Conservation (phyloP, 1,284 basidiomycete genomes). For the Taiwanofungus camphoratus region DNA sequence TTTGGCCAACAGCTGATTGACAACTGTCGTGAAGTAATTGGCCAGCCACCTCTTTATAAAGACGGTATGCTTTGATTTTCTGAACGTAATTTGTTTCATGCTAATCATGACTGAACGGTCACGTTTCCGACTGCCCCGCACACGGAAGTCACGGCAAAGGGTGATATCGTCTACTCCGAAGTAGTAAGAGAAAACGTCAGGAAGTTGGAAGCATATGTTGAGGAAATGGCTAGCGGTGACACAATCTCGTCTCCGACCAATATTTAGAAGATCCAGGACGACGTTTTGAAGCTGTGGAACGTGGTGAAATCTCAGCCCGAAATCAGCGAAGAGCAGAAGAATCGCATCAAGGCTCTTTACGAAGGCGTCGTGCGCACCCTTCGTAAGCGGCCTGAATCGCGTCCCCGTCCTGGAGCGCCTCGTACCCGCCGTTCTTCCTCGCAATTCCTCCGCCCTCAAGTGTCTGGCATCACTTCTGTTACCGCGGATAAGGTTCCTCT, state of each 20-base stretch:
- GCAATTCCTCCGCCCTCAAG: slow-evolving; percentile 89
- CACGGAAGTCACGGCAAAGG: slow-evolving; percentile 89
- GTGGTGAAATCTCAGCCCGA: slow-evolving; percentile 96
- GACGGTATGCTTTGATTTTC: slow-evolving; percentile 61
- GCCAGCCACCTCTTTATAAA: slow-evolving; percentile 85
- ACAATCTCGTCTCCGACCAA: slow-evolving; percentile 79
- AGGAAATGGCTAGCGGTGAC: slow-evolving; percentile 97
- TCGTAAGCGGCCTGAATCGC: slow-evolving; percentile 57
- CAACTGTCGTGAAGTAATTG: slow-evolving; percentile 84
- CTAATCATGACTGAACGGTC: too few species aligned
- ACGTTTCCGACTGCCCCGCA: slow-evolving; percentile 97
- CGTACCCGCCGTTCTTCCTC: slow-evolving; percentile 85
- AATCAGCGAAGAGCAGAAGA: slow-evolving; percentile 96
- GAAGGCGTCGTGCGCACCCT: slow-evolving; percentile 89
- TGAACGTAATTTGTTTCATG: background rate
- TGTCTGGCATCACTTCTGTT: slow-evolving; percentile 71
- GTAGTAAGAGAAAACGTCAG: slow-evolving; percentile 93
- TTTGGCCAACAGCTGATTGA: slow-evolving; percentile 96
- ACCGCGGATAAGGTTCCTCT: slow-evolving; percentile 91
- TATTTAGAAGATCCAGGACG: slow-evolving; percentile 95
- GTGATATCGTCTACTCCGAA: slow-evolving; percentile 93
- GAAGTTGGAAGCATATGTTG: slow-evolving; percentile 96
- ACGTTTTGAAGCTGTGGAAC: slow-evolving; percentile 94
- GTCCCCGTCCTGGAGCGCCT: slow-evolving; percentile 44
- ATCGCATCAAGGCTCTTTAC: slow-evolving; percentile 94